Evolutionary conservation across 2,329 filamentous ascomycete species (phyloP).

Genomic region (Hypoxylon sp.): DNA sequence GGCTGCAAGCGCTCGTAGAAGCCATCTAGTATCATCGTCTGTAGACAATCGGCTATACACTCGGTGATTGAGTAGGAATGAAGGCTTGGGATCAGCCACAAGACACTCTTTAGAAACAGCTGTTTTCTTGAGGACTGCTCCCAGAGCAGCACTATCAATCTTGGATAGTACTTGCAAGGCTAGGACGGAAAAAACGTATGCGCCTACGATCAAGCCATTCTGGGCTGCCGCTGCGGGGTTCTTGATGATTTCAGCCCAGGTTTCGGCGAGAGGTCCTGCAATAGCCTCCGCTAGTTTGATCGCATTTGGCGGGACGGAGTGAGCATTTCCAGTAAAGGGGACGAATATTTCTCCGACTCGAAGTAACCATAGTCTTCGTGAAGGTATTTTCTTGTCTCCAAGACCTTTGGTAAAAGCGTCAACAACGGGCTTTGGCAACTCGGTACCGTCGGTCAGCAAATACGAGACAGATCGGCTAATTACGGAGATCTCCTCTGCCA

Average conservation of each 20-base stretch:
- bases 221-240: constrained; percentile 87
- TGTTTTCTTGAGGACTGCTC: constrained; percentile 70
- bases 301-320: constrained; percentile 63
- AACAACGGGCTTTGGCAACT: constrained; percentile 75
- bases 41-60: constrained; percentile 84
- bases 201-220: constrained; percentile 84
- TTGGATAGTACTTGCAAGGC: constrained; percentile 68
- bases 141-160: constrained; percentile 66
- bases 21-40: constrained; percentile 85
- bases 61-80: constrained; percentile 86
- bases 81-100: constrained; percentile 82
- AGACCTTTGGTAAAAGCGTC: constrained; percentile 86
- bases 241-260: constrained; percentile 81
- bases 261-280: constrained; percentile 72
- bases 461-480: constrained; percentile 76
- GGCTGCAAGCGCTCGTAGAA: constrained; percentile 77
- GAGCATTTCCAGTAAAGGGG: constrained; percentile 62
- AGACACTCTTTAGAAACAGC: constrained; percentile 76
- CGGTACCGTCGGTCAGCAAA: constrained; percentile 71
- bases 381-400: constrained; percentile 84
- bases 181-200: constrained; percentile 80
- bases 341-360: constrained; percentile 80
- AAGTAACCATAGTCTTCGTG: constrained; percentile 85
- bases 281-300: constrained; percentile 68
- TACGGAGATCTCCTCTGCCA: constrained; percentile 80